Conservation (phyloP, 1,284 basidiomycete species). For the Cryptococcus amylolentus region DNA sequence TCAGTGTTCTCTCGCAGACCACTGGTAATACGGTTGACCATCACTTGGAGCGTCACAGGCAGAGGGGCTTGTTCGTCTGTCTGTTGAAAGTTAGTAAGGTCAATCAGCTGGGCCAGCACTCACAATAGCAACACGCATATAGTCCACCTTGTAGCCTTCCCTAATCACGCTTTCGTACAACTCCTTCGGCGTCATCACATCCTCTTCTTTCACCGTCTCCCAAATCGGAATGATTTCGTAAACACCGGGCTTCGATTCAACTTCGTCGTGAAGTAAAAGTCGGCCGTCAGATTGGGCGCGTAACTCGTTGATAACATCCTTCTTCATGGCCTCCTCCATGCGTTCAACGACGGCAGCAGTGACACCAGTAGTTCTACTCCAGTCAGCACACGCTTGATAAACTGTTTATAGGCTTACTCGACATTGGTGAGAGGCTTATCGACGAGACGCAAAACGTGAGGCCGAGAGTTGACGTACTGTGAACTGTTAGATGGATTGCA, state of each 20-base stretch:
- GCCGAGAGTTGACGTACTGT: slow-evolving; percentile 55
- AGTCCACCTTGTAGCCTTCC: slow-evolving; percentile 83
- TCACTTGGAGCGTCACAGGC: slow-evolving; percentile 72
- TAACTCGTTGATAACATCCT: slow-evolving; percentile 81
- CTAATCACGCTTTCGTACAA: slow-evolving; percentile 48
- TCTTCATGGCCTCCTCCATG: slow-evolving; percentile 88
- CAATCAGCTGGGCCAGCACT: slow-evolving; percentile 35
- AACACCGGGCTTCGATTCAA: slow-evolving; percentile 84
- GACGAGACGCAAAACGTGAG: slow-evolving; percentile 88
- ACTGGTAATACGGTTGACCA: slow-evolving; percentile 67
- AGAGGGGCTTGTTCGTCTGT: slow-evolving; percentile 95
- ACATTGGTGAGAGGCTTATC: slow-evolving; percentile 88
- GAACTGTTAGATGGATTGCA: not conserved
- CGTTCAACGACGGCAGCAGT: slow-evolving; percentile 86
- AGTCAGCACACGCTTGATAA: slow-evolving; percentile 3
- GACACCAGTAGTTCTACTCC: slow-evolving; percentile 80
- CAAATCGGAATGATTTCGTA: slow-evolving; percentile 82
- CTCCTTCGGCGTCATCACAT: slow-evolving; percentile 86
- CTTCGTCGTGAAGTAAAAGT: slow-evolving; percentile 90
- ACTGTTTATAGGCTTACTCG: slow-evolving; percentile 58
- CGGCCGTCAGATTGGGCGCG: slow-evolving; percentile 64
- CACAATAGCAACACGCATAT: slow-evolving; percentile 80
- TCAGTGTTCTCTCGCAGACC: slow-evolving; percentile 64
- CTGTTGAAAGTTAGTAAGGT: slow-evolving; percentile 48
- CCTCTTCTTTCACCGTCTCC: slow-evolving; percentile 77